These are phyloP conservation scores for Manihot esculenta DNA, from an alignment of 441 rosid species.

Conservation along the genomic window DNA sequence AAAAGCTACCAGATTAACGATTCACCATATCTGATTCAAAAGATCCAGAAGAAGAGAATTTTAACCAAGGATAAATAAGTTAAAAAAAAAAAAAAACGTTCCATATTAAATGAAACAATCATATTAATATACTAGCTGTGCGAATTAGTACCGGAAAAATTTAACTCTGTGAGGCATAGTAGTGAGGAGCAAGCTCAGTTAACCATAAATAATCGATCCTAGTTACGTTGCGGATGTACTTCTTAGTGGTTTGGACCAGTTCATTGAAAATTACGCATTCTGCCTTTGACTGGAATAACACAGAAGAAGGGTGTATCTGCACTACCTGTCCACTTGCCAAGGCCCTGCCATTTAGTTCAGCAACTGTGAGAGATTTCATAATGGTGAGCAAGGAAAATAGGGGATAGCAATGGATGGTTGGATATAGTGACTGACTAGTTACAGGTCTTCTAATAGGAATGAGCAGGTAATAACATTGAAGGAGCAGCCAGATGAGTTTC, in stretches of 20 bases:
- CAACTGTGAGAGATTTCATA: conserved; percentile 12
- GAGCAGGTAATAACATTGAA: conserved; percentile 11
- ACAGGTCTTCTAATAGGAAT: neutral
- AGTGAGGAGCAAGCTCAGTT: conserved; percentile 87
- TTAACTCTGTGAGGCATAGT: conserved; percentile 51
- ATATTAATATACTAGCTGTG: conserved; percentile 18
- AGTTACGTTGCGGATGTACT: conserved; percentile 75
- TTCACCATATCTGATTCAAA: no score
- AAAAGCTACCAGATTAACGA: no score
- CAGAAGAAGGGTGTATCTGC: conserved; percentile 86
- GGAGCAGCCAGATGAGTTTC: conserved; percentile 14
- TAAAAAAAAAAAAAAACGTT: no score
- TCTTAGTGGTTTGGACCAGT: conserved; percentile 72
- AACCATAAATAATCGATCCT: conserved; percentile 81
- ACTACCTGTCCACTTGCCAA: conserved; percentile 80
- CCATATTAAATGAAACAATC: no score
- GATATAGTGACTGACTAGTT: conserved; percentile 5
- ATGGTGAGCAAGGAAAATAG: neutral
- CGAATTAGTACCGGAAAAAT: conserved; percentile 18
- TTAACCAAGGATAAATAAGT: no score
- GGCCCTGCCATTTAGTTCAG: conserved; percentile 56
- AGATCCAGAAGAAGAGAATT: no score
- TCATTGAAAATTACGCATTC: conserved; percentile 88
- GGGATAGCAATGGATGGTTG: conserved; percentile 7
- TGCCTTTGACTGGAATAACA: conserved; percentile 61